Evolutionary conservation across 2,329 filamentous ascomycete species (phyloP), one percentile per base, ranked within the genome.

Genomic region (Blumeria graminis): DNA sequence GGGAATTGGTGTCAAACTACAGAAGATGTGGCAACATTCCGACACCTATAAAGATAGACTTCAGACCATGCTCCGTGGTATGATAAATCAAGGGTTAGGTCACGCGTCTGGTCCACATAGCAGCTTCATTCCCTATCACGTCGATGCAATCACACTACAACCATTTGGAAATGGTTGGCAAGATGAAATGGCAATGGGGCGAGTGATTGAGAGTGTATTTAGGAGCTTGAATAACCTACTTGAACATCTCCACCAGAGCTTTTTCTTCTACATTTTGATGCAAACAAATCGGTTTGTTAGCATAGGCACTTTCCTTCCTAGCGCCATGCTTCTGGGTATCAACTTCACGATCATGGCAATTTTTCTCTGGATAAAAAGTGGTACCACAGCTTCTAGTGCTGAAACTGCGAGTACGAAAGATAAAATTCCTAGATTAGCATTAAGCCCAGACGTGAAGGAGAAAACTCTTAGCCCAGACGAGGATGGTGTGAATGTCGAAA

Each of bases 191-290:
- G 85, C 84, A 9, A 80, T 98, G 66, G 92, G 92, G 6, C 77
- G 89, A 56, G 82, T 89, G 0, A 76, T 96, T 4, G 92, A 98
- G 70, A 88, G 88, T 63, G 77, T 92, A 3, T 94, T 94, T 68
- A 77, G 92, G 63, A 94, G 87, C 67, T 72, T 98, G 69, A 98
- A 98, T 71, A 98, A 98, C 66, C 71, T 98, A 58, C 76, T 98
- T 35, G 92, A 98, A 70, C 89, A 98, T 67, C 75, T 98, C 59
- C 92, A 98, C 67, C 92, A 98, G 71, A 95, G 89, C 68, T 98
- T 98, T 74, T 98, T 98, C 76, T 96, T 98, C 71, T 98, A 98
- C 68, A 74, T 98, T 55, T 75, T 98, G 48, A 88, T 96, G 79
- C 83, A 93, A 62, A 78, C 82, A 34, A 86, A 92, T 64, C 81